Conservation (phyloP, 129 eudicot species). For the Heracleum sosnowskyi region DNA sequence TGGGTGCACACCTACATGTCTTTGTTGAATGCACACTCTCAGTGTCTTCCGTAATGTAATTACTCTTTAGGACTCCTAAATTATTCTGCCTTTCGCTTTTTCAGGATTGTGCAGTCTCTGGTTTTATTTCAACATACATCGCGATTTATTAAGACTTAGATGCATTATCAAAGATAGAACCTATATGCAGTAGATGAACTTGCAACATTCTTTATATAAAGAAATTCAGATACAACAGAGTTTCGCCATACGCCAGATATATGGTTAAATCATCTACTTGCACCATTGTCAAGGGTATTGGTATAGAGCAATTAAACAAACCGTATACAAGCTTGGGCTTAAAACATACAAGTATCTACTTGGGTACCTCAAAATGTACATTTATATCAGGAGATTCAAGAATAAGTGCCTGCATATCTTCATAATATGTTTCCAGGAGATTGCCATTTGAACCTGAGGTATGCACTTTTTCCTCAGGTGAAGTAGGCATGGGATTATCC, state of each 20-base stretch:
- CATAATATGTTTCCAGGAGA: background rate
- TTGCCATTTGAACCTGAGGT: background rate
- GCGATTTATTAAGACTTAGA: too few species aligned
- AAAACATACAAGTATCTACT: background rate
- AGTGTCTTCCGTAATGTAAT: too few species aligned
- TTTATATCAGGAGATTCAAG: conserved; percentile 1
- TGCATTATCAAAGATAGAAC: too few species aligned
- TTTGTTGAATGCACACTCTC: too few species aligned
- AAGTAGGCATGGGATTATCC: background rate
- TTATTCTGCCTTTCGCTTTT: background rate
- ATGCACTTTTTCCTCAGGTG: background rate
- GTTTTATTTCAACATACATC: too few species aligned
- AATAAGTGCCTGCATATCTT: conserved; percentile 1
- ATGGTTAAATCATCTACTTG: background rate
- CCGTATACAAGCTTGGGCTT: background rate
- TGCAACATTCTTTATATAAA: too few species aligned
- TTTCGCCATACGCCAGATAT: background rate
- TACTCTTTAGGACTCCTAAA: too few species aligned
- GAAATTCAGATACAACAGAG: background rate
- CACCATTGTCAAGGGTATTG: background rate
- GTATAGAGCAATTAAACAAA: background rate
- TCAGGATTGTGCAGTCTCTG: too few species aligned
- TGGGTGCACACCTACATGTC: background rate
- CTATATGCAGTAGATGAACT: too few species aligned
- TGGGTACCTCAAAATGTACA: background rate